Evolutionary conservation across 1,139 yeast species (phyloP).

Genomic region (Nakaseomyces uthaithaninus): DNA sequence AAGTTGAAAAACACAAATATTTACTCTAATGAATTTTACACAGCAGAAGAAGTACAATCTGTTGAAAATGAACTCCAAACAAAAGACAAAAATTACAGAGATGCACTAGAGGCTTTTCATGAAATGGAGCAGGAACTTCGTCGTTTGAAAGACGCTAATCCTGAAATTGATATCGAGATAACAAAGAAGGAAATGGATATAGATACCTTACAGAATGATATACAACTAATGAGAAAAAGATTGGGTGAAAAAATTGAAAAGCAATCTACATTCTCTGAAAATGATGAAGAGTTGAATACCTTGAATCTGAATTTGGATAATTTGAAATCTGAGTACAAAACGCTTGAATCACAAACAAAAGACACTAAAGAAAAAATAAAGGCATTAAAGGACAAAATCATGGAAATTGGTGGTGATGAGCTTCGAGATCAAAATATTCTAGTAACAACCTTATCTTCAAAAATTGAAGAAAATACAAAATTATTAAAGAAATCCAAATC

Average conservation of each 20-base stretch:
- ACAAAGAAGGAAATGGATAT: slow-evolving; percentile 59
- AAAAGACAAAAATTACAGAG: slow-evolving; percentile 49
- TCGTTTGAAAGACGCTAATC: slow-evolving; percentile 54
- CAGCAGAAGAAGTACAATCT: slow-evolving; percentile 53
- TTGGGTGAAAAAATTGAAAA: slow-evolving; percentile 28
- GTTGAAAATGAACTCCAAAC: slow-evolving; percentile 47
- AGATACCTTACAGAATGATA: slow-evolving; percentile 42
- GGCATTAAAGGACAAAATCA: slow-evolving; percentile 61
- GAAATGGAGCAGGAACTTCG: slow-evolving; percentile 55
- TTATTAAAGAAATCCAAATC: slow-evolving; percentile 44
- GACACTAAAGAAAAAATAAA: slow-evolving; percentile 53
- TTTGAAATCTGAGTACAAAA: slow-evolving; percentile 24
- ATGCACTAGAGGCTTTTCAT: slow-evolving; percentile 44
- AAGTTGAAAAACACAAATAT: slow-evolving; percentile 24
- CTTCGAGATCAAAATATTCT: slow-evolving; percentile 72
- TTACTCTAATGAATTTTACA: slow-evolving; percentile 20
- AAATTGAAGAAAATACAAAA: not conserved
- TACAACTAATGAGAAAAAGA: slow-evolving; percentile 22
- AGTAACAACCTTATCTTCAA: slow-evolving; percentile 34
- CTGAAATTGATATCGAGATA: slow-evolving; percentile 59
- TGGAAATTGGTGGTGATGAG: slow-evolving; percentile 89
- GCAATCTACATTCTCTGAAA: slow-evolving; percentile 11
- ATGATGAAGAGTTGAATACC: slow-evolving; percentile 33
- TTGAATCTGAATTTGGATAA: slow-evolving; percentile 32
- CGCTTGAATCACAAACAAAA: slow-evolving; percentile 47